These are phyloP conservation scores for Posidonia australis DNA, from an alignment of 106 monocot species.

Conservation along the genomic window DNA sequence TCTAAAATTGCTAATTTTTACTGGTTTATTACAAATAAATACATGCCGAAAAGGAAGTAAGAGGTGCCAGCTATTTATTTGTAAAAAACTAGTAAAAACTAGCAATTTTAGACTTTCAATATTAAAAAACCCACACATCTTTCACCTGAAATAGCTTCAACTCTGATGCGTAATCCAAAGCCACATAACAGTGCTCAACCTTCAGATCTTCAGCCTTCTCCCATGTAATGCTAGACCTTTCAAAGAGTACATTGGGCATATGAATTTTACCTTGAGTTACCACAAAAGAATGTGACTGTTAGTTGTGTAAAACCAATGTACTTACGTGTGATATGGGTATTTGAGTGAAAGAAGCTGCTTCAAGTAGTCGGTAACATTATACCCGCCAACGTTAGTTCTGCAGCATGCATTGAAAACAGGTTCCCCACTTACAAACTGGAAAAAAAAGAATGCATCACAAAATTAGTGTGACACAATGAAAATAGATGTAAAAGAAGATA, in stretches of 20 bases:
- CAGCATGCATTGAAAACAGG: conserved; percentile 69
- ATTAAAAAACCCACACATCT: background rate
- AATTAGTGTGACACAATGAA: background rate
- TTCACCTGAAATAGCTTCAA: conserved; percentile 82
- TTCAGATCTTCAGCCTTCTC: conserved; percentile 92
- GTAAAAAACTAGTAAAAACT: background rate
- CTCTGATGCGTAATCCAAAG: conserved; percentile 64
- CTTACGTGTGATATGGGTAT: conserved; percentile 82
- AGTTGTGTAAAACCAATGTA: background rate
- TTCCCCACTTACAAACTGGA: conserved; percentile 74
- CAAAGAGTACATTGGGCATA: background rate
- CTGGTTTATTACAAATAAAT: background rate
- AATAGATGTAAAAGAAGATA: background rate
- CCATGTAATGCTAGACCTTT: conserved; percentile 75
- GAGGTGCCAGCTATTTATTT: background rate
- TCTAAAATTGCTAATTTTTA: background rate
- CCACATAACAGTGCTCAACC: conserved; percentile 83
- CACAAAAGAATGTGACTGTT: no score
- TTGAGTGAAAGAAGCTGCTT: conserved; percentile 95
- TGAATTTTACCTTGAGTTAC: background rate
- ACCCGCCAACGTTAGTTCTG: conserved; percentile 84
- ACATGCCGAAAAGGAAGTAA: no score
- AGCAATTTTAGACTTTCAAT: background rate
- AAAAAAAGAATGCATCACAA: background rate
- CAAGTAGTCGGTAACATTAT: conserved; percentile 81